phyloP scores from a whole-genome alignment of 768 basidiomycete genomes.

The Hysterangium stoloniferum region DNA sequence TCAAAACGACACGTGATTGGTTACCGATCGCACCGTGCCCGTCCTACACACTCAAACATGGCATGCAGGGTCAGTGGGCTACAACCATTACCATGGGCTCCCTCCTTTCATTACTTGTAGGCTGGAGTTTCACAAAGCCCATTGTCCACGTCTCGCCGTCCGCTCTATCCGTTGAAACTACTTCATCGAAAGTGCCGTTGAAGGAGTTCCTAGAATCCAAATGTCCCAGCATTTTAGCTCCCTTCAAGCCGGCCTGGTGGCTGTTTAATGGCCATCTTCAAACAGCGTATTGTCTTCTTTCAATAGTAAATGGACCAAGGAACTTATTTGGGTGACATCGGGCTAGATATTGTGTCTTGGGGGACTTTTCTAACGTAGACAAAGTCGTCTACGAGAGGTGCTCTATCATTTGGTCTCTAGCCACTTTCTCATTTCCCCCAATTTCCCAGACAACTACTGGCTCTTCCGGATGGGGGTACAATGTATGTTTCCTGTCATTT shows the following conservation, averaged over 20 bases:
- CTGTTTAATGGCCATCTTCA: conserved; percentile 55
- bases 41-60: no score
- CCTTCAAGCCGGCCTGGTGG: conserved; percentile 43
- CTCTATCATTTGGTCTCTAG: conserved; percentile 14
- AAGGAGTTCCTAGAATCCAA: conserved; percentile 13
- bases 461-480: conserved; percentile 55
- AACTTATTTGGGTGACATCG: background rate
- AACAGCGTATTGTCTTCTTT: conserved; percentile 28
- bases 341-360: conserved; percentile 40
- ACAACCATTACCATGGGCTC: background rate
- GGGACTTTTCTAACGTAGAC: conserved; percentile 53
- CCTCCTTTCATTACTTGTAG: background rate
- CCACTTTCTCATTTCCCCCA: background rate
- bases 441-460: conserved; percentile 40
- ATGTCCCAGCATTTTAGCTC: conserved; percentile 17
- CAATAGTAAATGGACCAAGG: background rate
- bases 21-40: no score
- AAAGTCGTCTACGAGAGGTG: conserved; percentile 47
- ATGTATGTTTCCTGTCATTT: conserved; percentile 35
- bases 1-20: no score
- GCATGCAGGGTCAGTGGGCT: background rate
- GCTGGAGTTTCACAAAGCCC: background rate
- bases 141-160: background rate
- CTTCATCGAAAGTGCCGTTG: conserved; percentile 9
- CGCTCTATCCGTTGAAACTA: no score